These are phyloP conservation scores for Chalciporus pseudorubinellus DNA, from an alignment of 768 basidiomycete species.

Conservation along the genomic window DNA sequence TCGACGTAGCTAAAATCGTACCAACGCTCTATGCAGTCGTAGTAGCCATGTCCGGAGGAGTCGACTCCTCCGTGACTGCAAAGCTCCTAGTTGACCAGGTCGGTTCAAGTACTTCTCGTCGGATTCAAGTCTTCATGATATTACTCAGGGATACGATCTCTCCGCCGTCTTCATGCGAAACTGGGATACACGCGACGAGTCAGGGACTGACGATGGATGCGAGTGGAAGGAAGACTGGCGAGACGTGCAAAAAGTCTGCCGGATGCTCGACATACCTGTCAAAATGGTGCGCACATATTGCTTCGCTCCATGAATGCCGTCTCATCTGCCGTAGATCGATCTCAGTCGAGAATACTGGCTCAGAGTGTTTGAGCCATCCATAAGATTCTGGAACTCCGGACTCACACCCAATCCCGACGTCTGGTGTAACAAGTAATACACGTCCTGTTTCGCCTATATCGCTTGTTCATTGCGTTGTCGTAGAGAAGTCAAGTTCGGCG, in stretches of 20 bases:
- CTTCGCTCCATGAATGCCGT: not conserved
- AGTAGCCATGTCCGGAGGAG: conserved; percentile 93
- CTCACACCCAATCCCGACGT: conserved; percentile 92
- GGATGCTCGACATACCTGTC: conserved; percentile 68
- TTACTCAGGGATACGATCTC: conserved; percentile 67
- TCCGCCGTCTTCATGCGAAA: conserved; percentile 95
- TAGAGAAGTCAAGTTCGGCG: conserved; percentile 92
- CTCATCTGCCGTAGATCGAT: conserved; percentile 57
- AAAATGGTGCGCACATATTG: conserved; percentile 48
- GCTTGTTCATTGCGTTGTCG: not conserved
- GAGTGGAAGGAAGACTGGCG: conserved; percentile 97
- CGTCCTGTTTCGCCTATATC: too few relatives aligned
- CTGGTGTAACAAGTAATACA: conserved; percentile 76
- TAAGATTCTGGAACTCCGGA: conserved; percentile 75
- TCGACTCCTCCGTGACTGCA: conserved; percentile 92
- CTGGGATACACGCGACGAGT: conserved; percentile 88
- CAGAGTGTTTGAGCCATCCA: conserved; percentile 83
- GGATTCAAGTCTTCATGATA: not conserved
- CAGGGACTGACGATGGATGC: conserved; percentile 75
- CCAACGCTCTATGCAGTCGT: conserved; percentile 51
- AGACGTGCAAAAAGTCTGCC: conserved; percentile 82
- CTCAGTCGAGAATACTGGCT: conserved; percentile 91
- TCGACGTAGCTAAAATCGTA: not conserved
- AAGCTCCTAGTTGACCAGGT: conserved; percentile 69
- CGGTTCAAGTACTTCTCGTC: conserved; percentile 5